Conservation (phyloP, 1,284 basidiomycete species). For the Leccinum huronense region DNA sequence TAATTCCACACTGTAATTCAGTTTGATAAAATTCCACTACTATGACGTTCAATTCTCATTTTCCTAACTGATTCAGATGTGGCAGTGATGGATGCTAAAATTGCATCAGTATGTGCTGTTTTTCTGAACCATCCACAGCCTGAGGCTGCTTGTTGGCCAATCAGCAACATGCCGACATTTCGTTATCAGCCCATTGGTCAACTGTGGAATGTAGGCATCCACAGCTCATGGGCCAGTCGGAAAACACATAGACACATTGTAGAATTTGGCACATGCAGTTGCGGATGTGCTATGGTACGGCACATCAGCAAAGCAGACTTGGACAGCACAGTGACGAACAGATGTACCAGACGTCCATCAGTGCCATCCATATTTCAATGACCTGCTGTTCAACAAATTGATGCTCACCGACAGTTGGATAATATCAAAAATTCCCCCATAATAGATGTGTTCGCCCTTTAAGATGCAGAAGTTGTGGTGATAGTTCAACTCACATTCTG, state of each 20-base stretch:
- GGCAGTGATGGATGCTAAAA: no score
- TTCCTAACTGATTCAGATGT: no score
- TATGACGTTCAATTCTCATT: no score
- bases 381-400: constrained; percentile 10
- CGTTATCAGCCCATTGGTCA: no score
- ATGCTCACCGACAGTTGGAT: constrained; percentile 13
- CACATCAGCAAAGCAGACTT: neutral
- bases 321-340: neutral
- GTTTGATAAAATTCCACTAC: no score
- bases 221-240: no score
- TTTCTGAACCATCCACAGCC: no score
- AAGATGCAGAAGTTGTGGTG: constrained; percentile 9
- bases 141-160: no score
- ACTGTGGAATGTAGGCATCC: no score
- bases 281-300: constrained; percentile 4
- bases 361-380: constrained; percentile 4
- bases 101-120: no score
- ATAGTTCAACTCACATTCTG: constrained; percentile 10
- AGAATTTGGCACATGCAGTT: neutral
- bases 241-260: neutral
- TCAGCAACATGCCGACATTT: no score
- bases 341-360: constrained; percentile 13
- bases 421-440: neutral
- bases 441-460: constrained; percentile 16
- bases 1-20: no score